These are phyloP conservation scores for Conidiobolus incongruus DNA, from an alignment of 371 early-diverging fungal species.

Conservation along the genomic window DNA sequence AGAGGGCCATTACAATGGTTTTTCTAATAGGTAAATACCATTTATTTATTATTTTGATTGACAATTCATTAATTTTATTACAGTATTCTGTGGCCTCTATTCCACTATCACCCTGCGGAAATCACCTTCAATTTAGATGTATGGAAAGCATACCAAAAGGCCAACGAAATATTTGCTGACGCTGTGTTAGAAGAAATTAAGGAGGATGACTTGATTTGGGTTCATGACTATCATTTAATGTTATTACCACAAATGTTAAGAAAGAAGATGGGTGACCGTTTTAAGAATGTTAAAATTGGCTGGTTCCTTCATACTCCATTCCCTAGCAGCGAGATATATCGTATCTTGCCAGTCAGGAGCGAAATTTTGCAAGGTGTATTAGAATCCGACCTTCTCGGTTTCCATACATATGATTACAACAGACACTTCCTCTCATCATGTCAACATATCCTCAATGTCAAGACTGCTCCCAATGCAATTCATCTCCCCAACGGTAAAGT, in stretches of 20 bases:
- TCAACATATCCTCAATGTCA: constrained; percentile 77
- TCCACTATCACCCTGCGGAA: constrained; percentile 97
- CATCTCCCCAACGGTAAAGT: constrained; percentile 70
- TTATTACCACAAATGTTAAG: constrained; percentile 78
- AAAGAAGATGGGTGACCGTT: constrained; percentile 13
- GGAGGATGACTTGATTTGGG: constrained; percentile 95
- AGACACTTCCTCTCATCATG: constrained; percentile 94
- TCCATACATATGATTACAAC: constrained; percentile 98
- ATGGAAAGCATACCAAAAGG: constrained; percentile 92
- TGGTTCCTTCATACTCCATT: constrained; percentile 99
- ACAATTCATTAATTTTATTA: constrained; percentile 2
- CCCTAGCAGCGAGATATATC: constrained; percentile 73
- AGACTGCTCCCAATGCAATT: constrained; percentile 78
- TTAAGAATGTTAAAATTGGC: constrained; percentile 75
- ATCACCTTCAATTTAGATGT: constrained; percentile 75
- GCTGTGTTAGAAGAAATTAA: constrained; percentile 52
- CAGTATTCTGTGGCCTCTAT: constrained; percentile 93
- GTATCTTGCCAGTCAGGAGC: constrained; percentile 73
- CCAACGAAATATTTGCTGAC: constrained; percentile 79
- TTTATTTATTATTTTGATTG: too few species aligned
- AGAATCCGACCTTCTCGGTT: constrained; percentile 80
- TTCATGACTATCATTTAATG: constrained; percentile 99
- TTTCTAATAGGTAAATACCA: constrained; percentile 69
- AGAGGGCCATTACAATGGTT: constrained; percentile 96
- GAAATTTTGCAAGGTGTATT: constrained; percentile 85